These are phyloP conservation scores for Mycena vulgaris DNA, from an alignment of 768 basidiomycete genomes.

Conservation along the genomic window DNA sequence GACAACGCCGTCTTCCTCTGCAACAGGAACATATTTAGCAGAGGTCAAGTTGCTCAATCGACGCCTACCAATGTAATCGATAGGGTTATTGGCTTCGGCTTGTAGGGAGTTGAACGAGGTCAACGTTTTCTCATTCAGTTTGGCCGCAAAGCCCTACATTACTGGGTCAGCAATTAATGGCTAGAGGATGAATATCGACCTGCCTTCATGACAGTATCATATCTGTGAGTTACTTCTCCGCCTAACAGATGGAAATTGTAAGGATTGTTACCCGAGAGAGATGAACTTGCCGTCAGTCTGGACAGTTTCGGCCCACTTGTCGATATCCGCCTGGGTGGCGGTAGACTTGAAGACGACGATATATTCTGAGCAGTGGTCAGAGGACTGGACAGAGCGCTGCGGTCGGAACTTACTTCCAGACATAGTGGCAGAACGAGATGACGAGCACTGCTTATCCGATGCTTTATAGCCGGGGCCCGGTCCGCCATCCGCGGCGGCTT, in stretches of 20 bases:
- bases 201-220: slow-evolving; percentile 58
- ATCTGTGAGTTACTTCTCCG: slow-evolving; percentile 59
- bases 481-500: not conserved
- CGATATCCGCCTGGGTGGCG: slow-evolving; percentile 57
- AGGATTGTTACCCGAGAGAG: not conserved
- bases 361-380: slow-evolving; percentile 53
- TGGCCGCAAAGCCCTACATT: slow-evolving; percentile 61
- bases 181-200: not conserved
- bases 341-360: slow-evolving; percentile 70
- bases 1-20: slow-evolving; percentile 58
- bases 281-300: slow-evolving; percentile 49
- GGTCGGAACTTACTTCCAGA: slow-evolving; percentile 28
- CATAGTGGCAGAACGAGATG: slow-evolving; percentile 11
- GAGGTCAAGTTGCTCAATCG: not conserved
- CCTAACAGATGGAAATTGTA: slow-evolving; percentile 47
- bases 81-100: slow-evolving; percentile 28
- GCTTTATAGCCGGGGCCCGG: not conserved
- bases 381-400: not conserved
- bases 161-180: not conserved
- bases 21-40: not conserved
- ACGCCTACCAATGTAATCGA: slow-evolving; percentile 43
- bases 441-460: not conserved
- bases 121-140: slow-evolving; percentile 51
- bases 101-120: slow-evolving; percentile 45
- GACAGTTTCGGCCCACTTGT: slow-evolving; percentile 58